Conservation (phyloP, 106 monocot genomes). For the Platanthera guangdongensis region DNA sequence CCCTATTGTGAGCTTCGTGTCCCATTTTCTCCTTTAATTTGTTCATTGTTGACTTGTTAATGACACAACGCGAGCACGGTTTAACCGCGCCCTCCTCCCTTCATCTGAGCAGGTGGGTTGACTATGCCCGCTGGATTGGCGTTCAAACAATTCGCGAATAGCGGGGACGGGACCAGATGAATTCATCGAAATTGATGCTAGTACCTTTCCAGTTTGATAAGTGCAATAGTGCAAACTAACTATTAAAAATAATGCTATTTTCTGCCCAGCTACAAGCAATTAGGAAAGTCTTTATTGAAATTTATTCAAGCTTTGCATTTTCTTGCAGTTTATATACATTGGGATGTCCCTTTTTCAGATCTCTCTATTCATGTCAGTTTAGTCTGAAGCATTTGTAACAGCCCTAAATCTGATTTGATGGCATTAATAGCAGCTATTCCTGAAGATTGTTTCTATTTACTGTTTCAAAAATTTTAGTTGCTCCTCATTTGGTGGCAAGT, state of each 20-base stretch:
- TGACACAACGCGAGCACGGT: background rate
- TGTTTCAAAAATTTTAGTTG: no score
- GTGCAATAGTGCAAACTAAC: background rate
- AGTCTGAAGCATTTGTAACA: no score
- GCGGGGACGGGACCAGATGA: background rate
- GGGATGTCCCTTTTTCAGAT: background rate
- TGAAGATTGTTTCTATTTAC: no score
- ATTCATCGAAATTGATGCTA: no score
- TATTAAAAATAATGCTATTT: no score
- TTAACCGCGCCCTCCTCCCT: background rate
- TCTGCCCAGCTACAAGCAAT: background rate
- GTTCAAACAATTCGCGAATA: slow-evolving; percentile 39
- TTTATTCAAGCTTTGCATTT: background rate
- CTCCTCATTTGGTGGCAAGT: no score
- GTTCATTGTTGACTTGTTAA: no score
- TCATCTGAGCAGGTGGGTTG: slow-evolving; percentile 47
- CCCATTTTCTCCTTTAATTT: background rate
- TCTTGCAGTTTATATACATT: background rate
- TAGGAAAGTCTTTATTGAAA: background rate
- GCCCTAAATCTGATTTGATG: no score
- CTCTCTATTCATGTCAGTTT: no score
- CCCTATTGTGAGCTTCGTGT: slow-evolving; percentile 53
- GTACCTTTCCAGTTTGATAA: background rate
- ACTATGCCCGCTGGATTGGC: slow-evolving; percentile 58
- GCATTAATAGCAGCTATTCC: no score